A percentile compares a stretch with the other conserved stretches of the same genome.
Evolutionary conservation across 2,329 filamentous ascomycete species (phyloP).

Genomic region (Phaeosphaeriaceae sp.): DNA sequence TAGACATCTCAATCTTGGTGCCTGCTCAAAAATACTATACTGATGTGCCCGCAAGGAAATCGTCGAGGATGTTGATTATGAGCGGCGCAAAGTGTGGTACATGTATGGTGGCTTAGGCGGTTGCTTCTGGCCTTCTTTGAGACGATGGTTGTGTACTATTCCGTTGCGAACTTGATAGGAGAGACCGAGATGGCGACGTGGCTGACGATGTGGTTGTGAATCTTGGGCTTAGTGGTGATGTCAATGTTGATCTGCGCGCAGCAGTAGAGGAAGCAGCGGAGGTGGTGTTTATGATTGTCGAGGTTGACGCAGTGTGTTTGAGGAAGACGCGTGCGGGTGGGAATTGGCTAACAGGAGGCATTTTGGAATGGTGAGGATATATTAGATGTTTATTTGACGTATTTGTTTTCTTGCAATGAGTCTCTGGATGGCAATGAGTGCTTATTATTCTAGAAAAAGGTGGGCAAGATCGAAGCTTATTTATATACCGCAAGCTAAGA

Average conservation of each 20-base stretch:
- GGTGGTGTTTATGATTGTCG: not conserved
- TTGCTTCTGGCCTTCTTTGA: conserved; percentile 23
- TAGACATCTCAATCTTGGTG: too few species aligned
- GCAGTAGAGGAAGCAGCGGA: not conserved
- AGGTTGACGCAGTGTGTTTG: conserved; percentile 15
- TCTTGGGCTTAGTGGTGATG: conserved; percentile 17
- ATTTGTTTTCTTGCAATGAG: too few species aligned
- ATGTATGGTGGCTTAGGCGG: not conserved
- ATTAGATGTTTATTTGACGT: not conserved
- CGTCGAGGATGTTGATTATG: too few species aligned
- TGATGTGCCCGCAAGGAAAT: too few species aligned
- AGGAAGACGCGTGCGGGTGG: conserved; percentile 37
- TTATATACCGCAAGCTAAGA: conserved; percentile 9
- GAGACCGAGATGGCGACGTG: conserved; percentile 35
- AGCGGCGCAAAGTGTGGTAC: too few species aligned
- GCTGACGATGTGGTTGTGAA: conserved; percentile 28
- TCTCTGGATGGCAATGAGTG: too few species aligned
- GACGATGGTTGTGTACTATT: conserved; percentile 32
- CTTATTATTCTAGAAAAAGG: not conserved
- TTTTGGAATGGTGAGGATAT: conserved; percentile 8
- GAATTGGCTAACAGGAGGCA: conserved; percentile 40
- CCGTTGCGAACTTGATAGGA: conserved; percentile 28
- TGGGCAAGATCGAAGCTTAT: not conserved
- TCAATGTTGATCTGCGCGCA: conserved; percentile 10
- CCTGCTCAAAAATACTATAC: too few species aligned